Conservation (phyloP, 352 stramenopile genomes). For the Halophytophthora polymorphica region DNA sequence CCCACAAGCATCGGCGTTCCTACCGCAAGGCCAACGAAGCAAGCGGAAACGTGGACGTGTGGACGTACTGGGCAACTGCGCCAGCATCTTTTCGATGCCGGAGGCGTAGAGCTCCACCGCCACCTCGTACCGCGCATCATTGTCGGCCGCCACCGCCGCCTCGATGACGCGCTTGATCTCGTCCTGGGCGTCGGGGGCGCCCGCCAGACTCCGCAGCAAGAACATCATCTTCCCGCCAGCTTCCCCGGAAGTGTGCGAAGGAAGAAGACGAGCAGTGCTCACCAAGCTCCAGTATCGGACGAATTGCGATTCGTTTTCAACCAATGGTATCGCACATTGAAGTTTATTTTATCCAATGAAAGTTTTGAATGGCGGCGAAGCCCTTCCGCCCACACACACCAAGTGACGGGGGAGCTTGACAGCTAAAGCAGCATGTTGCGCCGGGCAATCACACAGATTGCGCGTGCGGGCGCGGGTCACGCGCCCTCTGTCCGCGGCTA, state of each 20-base stretch:
- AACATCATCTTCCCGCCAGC: slow-evolving; percentile 31
- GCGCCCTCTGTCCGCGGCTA: slow-evolving; percentile 17
- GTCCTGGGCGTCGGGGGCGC: slow-evolving; percentile 24
- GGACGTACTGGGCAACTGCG: slow-evolving; percentile 50
- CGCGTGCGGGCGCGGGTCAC: slow-evolving; percentile 11
- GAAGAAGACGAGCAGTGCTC: slow-evolving; percentile 4
- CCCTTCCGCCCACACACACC: neutral
- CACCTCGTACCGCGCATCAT: slow-evolving; percentile 29
- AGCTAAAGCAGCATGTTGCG: slow-evolving; percentile 37
- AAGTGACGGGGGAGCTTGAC: neutral
- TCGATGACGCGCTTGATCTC: slow-evolving; percentile 50
- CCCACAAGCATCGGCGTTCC: neutral
- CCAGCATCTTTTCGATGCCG: slow-evolving; percentile 77
- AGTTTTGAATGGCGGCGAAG: neutral
- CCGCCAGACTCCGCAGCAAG: slow-evolving; percentile 29
- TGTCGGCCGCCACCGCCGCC: slow-evolving; percentile 55
- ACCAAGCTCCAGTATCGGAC: neutral
- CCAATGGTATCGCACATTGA: slow-evolving; percentile 9
- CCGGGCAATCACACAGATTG: slow-evolving; percentile 36
- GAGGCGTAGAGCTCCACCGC: slow-evolving; percentile 71
- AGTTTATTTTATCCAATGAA: slow-evolving; percentile 3
- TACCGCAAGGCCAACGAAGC: neutral
- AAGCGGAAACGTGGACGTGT: neutral
- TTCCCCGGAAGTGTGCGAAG: neutral
- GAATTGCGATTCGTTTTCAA: slow-evolving; percentile 8